A percentile compares a stretch with the other conserved stretches of the same genome.
These are phyloP conservation scores for Opeltia flavorubescens DNA, from an alignment of 495 filamentous ascomycete species.

Conservation along the genomic window DNA sequence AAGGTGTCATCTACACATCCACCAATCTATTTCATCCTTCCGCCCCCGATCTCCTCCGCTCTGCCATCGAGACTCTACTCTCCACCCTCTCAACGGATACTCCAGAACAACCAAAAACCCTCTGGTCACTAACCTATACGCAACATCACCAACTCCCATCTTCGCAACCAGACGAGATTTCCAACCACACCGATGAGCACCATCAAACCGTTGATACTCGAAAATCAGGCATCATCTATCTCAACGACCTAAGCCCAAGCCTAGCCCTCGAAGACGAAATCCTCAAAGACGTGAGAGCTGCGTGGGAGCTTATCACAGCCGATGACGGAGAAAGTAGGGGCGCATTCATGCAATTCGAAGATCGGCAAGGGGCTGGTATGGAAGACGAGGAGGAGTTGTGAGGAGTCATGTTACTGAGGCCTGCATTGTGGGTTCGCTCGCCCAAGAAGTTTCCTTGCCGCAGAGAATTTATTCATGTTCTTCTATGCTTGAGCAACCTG, in stretches of 20 bases:
- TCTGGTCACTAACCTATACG: conserved; percentile 53
- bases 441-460: no score
- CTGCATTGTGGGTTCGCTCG: no score
- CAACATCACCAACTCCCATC: conserved; percentile 25
- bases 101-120: conserved; percentile 23
- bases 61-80: conserved; percentile 42
- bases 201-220: not conserved
- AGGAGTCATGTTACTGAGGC: no score
- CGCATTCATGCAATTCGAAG: conserved; percentile 53
- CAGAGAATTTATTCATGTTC: no score
- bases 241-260: conserved; percentile 43
- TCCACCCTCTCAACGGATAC: conserved; percentile 20
- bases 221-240: conserved; percentile 18
- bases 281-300: conserved; percentile 43
- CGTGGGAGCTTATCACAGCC: conserved; percentile 45
- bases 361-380: conserved; percentile 33
- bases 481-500: no score
- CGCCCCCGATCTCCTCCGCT: conserved; percentile 30
- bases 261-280: conserved; percentile 56
- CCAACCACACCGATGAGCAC: not conserved
- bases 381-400: conserved; percentile 26
- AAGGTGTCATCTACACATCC: conserved; percentile 61
- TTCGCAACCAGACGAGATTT: conserved; percentile 2
- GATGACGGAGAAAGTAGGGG: conserved; percentile 31
- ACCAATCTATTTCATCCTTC: conserved; percentile 26